A percentile compares a stretch with the other conserved stretches of the same genome.
phyloP scores from a whole-genome alignment of 345 rosid species.

The Salix udensis region DNA sequence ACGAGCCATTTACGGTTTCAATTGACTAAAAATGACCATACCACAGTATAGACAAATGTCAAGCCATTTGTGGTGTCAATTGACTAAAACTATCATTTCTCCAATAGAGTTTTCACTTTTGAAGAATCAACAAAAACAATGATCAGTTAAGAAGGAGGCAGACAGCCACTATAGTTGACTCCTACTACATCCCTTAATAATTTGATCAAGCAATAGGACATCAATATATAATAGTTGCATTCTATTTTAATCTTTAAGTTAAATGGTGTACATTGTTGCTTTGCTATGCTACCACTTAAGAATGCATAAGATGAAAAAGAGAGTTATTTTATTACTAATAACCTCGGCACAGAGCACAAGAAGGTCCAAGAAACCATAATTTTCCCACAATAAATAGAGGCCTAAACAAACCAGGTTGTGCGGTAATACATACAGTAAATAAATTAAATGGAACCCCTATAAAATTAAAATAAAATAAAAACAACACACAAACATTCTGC shows the following conservation, averaged over 20 bases:
- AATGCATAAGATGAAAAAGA: not conserved
- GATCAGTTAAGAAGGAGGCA: no score
- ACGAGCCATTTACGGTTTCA: no score
- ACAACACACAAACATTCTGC: conserved; percentile 1
- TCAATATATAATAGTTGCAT: not conserved
- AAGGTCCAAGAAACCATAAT: conserved; percentile 26
- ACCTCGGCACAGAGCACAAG: conserved; percentile 9
- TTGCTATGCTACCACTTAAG: no score
- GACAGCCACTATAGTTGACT: not conserved
- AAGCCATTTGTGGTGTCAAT: no score
- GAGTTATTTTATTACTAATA: conserved; percentile 21
- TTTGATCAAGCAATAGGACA: not conserved
- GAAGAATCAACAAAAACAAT: not conserved
- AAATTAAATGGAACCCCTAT: conserved; percentile 4
- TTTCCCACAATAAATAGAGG: conserved; percentile 25
- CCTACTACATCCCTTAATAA: not conserved
- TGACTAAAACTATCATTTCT: no score
- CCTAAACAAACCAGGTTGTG: conserved; percentile 10
- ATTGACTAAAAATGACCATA: no score
- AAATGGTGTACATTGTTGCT: no score
- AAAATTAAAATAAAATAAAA: not conserved
- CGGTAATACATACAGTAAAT: conserved; percentile 13
- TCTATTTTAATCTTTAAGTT: not conserved
- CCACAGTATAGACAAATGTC: no score
- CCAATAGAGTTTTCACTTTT: not conserved